phyloP scores from a whole-genome alignment of 495 filamentous ascomycete species.

The Aspergillus diversus region DNA sequence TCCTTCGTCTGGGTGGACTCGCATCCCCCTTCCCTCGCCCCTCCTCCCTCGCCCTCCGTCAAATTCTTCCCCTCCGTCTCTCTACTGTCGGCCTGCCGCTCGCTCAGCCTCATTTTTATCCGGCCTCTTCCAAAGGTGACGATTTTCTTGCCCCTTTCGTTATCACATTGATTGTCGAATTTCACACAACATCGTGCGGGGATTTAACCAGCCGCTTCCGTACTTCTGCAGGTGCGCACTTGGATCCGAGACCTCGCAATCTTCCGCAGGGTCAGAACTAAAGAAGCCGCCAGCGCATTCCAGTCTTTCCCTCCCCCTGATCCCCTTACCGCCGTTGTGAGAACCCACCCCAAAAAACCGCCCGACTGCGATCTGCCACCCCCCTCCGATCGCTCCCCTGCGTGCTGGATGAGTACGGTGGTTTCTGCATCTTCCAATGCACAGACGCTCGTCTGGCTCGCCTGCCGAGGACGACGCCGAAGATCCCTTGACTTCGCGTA shows the following conservation, averaged over 20 bases:
- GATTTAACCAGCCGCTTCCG: conserved; percentile 1
- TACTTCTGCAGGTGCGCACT: background rate
- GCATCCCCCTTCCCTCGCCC: background rate
- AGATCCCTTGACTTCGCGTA: conserved; percentile 43
- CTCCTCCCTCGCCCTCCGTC: conserved; percentile 7
- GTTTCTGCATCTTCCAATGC: conserved; percentile 51
- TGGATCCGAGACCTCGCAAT: conserved; percentile 1
- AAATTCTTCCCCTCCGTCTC: conserved; percentile 7
- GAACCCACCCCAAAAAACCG: conserved; percentile 12
- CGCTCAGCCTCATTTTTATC: conserved; percentile 8
- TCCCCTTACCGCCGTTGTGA: conserved; percentile 22
- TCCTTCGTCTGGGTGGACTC: conserved; percentile 1
- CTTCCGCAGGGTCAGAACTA: conserved; percentile 6
- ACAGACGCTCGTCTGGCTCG: conserved; percentile 56
- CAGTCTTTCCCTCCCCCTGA: conserved; percentile 10
- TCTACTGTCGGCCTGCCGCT: conserved; percentile 22
- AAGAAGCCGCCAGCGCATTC: conserved; percentile 19
- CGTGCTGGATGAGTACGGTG: conserved; percentile 45
- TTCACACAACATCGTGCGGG: background rate
- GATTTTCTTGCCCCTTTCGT: conserved; percentile 3
- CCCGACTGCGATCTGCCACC: conserved; percentile 11
- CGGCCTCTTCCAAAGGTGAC: conserved; percentile 6
- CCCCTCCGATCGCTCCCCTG: conserved; percentile 13
- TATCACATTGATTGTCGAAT: background rate
- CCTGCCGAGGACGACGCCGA: conserved; percentile 53